Evolutionary conservation across 2,329 filamentous ascomycete species (phyloP), one percentile per base, ranked within the genome.

Genomic region (Cercospora sp.): DNA sequence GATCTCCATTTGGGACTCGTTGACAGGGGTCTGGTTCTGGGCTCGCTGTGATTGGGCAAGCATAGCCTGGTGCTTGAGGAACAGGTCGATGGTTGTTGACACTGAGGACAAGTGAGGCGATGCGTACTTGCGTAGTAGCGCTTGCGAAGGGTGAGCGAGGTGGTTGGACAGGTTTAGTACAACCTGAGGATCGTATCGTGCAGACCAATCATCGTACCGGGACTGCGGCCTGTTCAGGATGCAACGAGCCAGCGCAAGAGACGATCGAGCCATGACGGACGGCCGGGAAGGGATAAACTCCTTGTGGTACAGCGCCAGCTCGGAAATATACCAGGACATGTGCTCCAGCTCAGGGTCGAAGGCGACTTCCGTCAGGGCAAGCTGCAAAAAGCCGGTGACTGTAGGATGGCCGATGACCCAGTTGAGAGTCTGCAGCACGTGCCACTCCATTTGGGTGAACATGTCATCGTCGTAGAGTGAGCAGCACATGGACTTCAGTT

Each of bases 381-480:
- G 84, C 78, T 97, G 91, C 58, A 96, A 87, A 82, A 97, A 99
- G 79, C 91, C 92, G 81, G 98, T 94, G 73, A 97, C 92, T 30
- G 95, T 98, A 1, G 95, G 94, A 82, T 98, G 94, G 65, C 95
- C 95, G 74, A 99, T 91, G 73, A 90, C 89, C 95, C 95, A 99
- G 79, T 96, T 93, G 68, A 99, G 87, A 1, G 95, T 99, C 82
- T 97, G 96, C 75, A 99, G 87, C 43, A 99, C 94, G 80, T 99
- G 95, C 94, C 96, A 98, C 84, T 99, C 95, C 95, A 99, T 99
- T 82, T 99, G 95, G 10, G 94, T 94, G 83, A 99, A 99, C 95
- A 99, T 99, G 83, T 97, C 94, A 61, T 97, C 93, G 77, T 99
- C 95, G 82, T 99, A 99, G 45, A 98, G 87, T 43, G 92, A 94